These are phyloP conservation scores for Aureobasidium zeae DNA, from an alignment of 2,329 filamentous ascomycete species.

Conservation along the genomic window DNA sequence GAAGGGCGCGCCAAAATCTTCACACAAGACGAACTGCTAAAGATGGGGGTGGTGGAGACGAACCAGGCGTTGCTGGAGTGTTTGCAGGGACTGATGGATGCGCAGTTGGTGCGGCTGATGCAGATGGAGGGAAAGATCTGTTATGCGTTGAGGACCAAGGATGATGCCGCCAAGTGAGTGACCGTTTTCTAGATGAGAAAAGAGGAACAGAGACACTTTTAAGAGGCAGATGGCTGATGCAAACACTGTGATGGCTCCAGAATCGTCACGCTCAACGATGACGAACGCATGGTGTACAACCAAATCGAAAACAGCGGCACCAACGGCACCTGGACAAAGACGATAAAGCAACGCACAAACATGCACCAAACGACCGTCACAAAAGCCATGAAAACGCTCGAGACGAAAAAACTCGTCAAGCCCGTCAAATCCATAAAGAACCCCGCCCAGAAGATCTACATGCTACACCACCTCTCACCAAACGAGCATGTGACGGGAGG, in stretches of 20 bases:
- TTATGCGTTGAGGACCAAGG: slow-evolving; percentile 21
- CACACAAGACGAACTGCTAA: slow-evolving; percentile 25
- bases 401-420: slow-evolving; percentile 72
- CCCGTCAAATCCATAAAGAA: slow-evolving; percentile 87
- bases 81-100: slow-evolving; percentile 25
- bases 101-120: slow-evolving; percentile 27
- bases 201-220: neutral
- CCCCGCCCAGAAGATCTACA: slow-evolving; percentile 90
- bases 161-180: slow-evolving; percentile 18
- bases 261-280: slow-evolving; percentile 42
- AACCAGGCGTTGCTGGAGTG: slow-evolving; percentile 24
- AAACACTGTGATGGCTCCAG: slow-evolving; percentile 19
- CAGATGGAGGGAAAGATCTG: slow-evolving; percentile 23
- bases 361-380: slow-evolving; percentile 77
- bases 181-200: too few species aligned
- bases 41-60: slow-evolving; percentile 20
- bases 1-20: slow-evolving; percentile 28
- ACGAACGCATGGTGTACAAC: slow-evolving; percentile 68
- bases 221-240: slow-evolving; percentile 20
- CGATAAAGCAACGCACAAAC: slow-evolving; percentile 68
- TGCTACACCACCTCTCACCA: slow-evolving; percentile 74
- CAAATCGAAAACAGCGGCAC: slow-evolving; percentile 17
- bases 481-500: slow-evolving; percentile 87
- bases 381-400: slow-evolving; percentile 73
- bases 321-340: slow-evolving; percentile 67